Conservation (phyloP, 148 eudicot species). For the Linanthus parryae region DNA sequence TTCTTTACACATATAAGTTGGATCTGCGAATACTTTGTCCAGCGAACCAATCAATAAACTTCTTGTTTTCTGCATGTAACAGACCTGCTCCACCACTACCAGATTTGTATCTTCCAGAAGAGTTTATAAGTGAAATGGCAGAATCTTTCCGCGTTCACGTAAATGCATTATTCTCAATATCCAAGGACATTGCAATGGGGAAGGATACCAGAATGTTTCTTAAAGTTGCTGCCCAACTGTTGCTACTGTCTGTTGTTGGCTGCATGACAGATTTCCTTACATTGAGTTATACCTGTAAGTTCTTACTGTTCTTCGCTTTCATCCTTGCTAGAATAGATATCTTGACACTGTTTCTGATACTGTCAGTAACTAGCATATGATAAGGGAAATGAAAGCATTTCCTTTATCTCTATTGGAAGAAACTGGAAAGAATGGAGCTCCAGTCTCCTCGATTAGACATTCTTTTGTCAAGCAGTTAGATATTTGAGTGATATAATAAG, state of each 20-base stretch:
- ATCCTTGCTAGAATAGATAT: not conserved
- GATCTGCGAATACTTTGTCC: not conserved
- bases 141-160: slow-evolving; percentile 30
- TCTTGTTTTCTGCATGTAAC: slow-evolving; percentile 17
- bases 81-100: slow-evolving; percentile 93
- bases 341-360: not conserved
- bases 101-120: slow-evolving; percentile 61
- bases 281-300: slow-evolving; percentile 63
- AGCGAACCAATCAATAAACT: not conserved
- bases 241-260: slow-evolving; percentile 47
- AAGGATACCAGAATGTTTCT: slow-evolving; percentile 58
- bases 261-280: slow-evolving; percentile 64
- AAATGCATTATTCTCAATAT: slow-evolving; percentile 37
- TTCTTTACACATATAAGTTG: not conserved
- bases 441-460: too few relatives aligned
- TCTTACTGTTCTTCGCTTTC: not conserved
- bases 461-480: too few relatives aligned
- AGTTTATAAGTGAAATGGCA: slow-evolving; percentile 37
- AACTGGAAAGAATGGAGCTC: too few relatives aligned
- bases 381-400: too few relatives aligned
- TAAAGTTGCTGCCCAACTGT: slow-evolving; percentile 41
- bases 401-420: too few relatives aligned
- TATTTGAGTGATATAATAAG: too few relatives aligned
- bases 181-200: slow-evolving; percentile 64
- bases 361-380: not conserved